A percentile compares a stretch with the other conserved stretches of the same genome.
Conservation (phyloP, 2,329 filamentous ascomycete species). For the Cladorrhinum sp. region DNA sequence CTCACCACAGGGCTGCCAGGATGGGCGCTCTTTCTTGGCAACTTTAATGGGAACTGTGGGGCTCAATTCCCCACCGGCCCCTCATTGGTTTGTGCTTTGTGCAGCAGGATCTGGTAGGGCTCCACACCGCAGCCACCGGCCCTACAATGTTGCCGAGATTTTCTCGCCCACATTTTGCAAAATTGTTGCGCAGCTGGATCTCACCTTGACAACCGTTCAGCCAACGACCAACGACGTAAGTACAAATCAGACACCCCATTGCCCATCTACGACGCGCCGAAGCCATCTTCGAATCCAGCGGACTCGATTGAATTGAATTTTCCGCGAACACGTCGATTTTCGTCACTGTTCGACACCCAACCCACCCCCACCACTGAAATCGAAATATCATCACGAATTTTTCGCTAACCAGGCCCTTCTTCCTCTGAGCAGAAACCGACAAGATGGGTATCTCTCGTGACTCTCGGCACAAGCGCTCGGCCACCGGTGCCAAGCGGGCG, state of each 20-base stretch:
- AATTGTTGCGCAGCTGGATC: conserved; percentile 23
- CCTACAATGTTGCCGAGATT: conserved; percentile 25
- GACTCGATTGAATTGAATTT: neutral
- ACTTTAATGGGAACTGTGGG: neutral
- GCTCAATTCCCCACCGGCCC: neutral
- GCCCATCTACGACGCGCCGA: conserved; percentile 7
- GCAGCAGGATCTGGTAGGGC: conserved; percentile 9
- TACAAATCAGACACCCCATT: conserved; percentile 14
- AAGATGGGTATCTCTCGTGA: conserved; percentile 99
- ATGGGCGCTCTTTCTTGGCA: neutral
- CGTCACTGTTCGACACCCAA: conserved; percentile 7
- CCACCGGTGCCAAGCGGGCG: conserved; percentile 96
- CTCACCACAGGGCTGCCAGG: neutral
- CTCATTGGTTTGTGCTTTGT: conserved; percentile 13
- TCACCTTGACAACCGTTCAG: conserved; percentile 25
- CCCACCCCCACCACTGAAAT: neutral
- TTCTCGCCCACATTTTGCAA: conserved; percentile 30
- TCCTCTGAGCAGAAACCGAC: conserved; percentile 59
- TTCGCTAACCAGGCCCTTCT: conserved; percentile 25
- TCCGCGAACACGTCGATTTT: neutral
- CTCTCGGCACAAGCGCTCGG: conserved; percentile 99
- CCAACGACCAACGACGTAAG: conserved; percentile 30
- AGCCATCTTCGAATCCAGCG: neutral
- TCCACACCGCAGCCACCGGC: conserved; percentile 20
- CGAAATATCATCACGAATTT: conserved; percentile 5